phyloP scores from a whole-genome alignment of 352 stramenopile species.

The Globisporangium nagaii region DNA sequence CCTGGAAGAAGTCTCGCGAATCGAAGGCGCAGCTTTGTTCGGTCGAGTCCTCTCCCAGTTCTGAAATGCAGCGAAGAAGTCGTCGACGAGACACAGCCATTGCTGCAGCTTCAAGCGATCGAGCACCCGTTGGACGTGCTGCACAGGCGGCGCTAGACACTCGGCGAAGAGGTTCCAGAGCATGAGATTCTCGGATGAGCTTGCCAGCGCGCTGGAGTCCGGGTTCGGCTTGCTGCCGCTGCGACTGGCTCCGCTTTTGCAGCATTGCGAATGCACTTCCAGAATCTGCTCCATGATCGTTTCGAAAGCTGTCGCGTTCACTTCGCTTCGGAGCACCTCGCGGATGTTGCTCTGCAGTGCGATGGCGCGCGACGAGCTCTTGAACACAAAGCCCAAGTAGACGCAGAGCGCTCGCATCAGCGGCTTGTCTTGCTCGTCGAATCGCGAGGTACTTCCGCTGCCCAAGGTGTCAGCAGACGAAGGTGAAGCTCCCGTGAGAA shows the following conservation, averaged over 20 bases:
- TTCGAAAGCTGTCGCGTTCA: constrained; percentile 17
- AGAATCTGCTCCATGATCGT: constrained; percentile 12
- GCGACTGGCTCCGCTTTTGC: neutral
- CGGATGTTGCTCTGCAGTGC: constrained; percentile 31
- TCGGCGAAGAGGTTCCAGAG: constrained; percentile 26
- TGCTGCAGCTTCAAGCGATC: neutral
- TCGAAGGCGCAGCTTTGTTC: neutral
- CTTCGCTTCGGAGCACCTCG: constrained; percentile 35
- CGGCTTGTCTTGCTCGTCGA: constrained; percentile 12
- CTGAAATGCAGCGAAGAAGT: constrained; percentile 7
- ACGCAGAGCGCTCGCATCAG: constrained; percentile 39
- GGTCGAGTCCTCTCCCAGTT: neutral
- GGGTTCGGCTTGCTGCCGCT: neutral
- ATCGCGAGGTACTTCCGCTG: neutral
- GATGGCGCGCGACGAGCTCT: constrained; percentile 1
- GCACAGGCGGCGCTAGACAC: neutral
- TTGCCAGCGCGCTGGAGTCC: neutral
- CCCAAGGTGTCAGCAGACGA: neutral
- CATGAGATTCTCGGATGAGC: constrained; percentile 14
- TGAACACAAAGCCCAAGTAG: constrained; percentile 55
- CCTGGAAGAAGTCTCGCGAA: neutral
- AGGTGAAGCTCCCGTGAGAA: constrained; percentile 15
- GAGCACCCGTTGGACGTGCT: constrained; percentile 3
- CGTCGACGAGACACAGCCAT: constrained; percentile 14
- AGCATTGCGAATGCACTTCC: constrained; percentile 16